These are phyloP conservation scores for Cryptosporidium meleagridis DNA, from an alignment of 169 alveolate genomes.

Conservation along the genomic window DNA sequence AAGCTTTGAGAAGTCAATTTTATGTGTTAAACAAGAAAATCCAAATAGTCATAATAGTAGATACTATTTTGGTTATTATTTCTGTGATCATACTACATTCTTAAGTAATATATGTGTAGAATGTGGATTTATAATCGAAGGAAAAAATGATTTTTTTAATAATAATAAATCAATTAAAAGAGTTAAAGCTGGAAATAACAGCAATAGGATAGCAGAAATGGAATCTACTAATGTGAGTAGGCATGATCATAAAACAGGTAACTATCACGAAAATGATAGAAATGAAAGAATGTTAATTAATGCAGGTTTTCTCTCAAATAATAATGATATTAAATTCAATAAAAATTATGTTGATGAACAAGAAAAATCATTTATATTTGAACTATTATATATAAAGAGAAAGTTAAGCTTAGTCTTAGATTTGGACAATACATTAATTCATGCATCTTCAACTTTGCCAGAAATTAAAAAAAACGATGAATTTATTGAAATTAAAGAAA, in stretches of 20 bases:
- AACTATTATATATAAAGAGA: slow-evolving; percentile 65
- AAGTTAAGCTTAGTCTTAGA: slow-evolving; percentile 85
- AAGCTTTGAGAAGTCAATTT: neutral
- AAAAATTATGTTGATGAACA: slow-evolving; percentile 31
- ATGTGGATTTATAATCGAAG: slow-evolving; percentile 32
- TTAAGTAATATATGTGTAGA: slow-evolving; percentile 57
- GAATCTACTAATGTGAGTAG: neutral
- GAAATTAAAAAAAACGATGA: slow-evolving; percentile 1
- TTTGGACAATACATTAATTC: slow-evolving; percentile 85
- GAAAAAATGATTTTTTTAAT: neutral
- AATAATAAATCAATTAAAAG: neutral
- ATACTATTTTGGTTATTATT: slow-evolving; percentile 15
- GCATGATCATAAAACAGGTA: neutral
- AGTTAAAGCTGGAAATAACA: neutral
- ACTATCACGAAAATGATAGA: neutral
- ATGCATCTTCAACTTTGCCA: slow-evolving; percentile 80
- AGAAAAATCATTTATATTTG: slow-evolving; percentile 53
- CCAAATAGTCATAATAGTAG: neutral
- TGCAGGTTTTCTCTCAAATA: slow-evolving; percentile 68
- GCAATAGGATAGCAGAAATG: neutral
- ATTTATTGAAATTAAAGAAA: neutral
- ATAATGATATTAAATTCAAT: slow-evolving; percentile 28
- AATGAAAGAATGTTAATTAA: slow-evolving; percentile 21
- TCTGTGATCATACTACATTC: slow-evolving; percentile 54
- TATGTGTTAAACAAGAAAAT: neutral